Percentiles rank a stretch among this genome's conserved stretches.
phyloP scores from a whole-genome alignment of 2,329 filamentous ascomycete species.

The Zymoseptoria passerinii region DNA sequence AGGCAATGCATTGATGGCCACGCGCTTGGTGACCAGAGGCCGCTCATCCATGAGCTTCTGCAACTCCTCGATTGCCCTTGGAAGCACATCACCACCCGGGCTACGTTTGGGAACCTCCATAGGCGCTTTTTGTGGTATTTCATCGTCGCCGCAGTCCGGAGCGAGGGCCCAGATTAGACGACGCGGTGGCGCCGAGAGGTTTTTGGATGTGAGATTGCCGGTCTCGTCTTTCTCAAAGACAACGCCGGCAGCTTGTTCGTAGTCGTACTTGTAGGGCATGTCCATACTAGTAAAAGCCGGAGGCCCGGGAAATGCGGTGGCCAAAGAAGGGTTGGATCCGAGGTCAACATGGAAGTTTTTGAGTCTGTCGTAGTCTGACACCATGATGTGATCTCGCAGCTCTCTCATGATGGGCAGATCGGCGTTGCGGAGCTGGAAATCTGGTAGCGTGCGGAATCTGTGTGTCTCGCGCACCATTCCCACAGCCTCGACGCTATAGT shows the following conservation, averaged over 20 bases:
- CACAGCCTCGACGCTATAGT: conserved; percentile 24
- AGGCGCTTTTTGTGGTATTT: conserved; percentile 53
- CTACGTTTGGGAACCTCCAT: conserved; percentile 32
- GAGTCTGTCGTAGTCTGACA: conserved; percentile 54
- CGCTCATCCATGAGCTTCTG: conserved; percentile 59
- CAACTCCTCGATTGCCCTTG: conserved; percentile 56
- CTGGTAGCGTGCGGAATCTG: conserved; percentile 75
- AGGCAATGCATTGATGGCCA: conserved; percentile 63
- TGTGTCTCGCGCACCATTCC: conserved; percentile 69
- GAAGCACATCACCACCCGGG: conserved; percentile 41
- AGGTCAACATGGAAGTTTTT: conserved; percentile 60
- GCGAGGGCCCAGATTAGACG: conserved; percentile 25
- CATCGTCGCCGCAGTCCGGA: conserved; percentile 47
- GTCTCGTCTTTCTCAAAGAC: conserved; percentile 50
- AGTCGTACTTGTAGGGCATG: conserved; percentile 51
- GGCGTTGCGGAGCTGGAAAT: conserved; percentile 55
- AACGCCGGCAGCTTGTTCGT: conserved; percentile 77
- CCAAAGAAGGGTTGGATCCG: conserved; percentile 48
- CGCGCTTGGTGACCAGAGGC: conserved; percentile 80
- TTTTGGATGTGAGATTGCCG: conserved; percentile 48
- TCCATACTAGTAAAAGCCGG: conserved; percentile 23
- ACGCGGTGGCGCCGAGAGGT: conserved; percentile 40
- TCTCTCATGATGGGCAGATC: conserved; percentile 55
- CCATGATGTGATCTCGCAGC: conserved; percentile 62
- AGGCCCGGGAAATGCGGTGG: conserved; percentile 39